These are phyloP conservation scores for Phaseolus coccineus DNA, from an alignment of 331 rosid genomes.

Conservation along the genomic window DNA sequence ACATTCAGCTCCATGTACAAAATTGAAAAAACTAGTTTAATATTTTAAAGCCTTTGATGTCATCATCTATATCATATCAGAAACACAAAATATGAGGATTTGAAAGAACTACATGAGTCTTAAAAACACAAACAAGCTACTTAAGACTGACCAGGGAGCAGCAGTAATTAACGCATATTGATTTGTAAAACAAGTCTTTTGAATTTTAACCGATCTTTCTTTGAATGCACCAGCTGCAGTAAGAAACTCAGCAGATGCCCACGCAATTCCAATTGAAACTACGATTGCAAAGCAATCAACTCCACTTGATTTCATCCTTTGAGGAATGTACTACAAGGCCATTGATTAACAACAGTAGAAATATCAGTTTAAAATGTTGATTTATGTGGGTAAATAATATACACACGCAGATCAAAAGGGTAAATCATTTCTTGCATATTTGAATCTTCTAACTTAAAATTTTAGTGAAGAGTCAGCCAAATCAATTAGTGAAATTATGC, in stretches of 20 bases:
- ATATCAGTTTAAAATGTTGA: slow-evolving; percentile 6
- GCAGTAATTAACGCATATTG: slow-evolving; percentile 80
- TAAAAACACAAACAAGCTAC: neutral
- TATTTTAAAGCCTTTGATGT: slow-evolving; percentile 5
- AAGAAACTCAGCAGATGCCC: slow-evolving; percentile 82
- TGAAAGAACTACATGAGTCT: slow-evolving; percentile 11
- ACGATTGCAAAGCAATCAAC: slow-evolving; percentile 67
- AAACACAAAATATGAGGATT: neutral
- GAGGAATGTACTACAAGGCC: slow-evolving; percentile 72
- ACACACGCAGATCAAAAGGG: neutral
- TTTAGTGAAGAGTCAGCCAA: slow-evolving; percentile 9
- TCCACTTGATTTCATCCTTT: slow-evolving; percentile 51
- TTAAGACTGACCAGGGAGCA: slow-evolving; percentile 78
- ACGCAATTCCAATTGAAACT: slow-evolving; percentile 63
- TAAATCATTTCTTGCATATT: neutral
- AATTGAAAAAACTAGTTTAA: neutral
- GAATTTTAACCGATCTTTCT: slow-evolving; percentile 63
- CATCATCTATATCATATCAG: neutral
- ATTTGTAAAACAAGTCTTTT: slow-evolving; percentile 84
- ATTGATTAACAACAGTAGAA: slow-evolving; percentile 31
- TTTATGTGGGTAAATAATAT: neutral
- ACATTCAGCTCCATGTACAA: slow-evolving; percentile 16
- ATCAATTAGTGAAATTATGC: slow-evolving; percentile 2
- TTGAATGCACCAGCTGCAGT: slow-evolving; percentile 88
- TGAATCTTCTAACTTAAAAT: neutral